These are phyloP conservation scores for Spiraea crenata DNA, from an alignment of 331 rosid genomes.

Conservation along the genomic window DNA sequence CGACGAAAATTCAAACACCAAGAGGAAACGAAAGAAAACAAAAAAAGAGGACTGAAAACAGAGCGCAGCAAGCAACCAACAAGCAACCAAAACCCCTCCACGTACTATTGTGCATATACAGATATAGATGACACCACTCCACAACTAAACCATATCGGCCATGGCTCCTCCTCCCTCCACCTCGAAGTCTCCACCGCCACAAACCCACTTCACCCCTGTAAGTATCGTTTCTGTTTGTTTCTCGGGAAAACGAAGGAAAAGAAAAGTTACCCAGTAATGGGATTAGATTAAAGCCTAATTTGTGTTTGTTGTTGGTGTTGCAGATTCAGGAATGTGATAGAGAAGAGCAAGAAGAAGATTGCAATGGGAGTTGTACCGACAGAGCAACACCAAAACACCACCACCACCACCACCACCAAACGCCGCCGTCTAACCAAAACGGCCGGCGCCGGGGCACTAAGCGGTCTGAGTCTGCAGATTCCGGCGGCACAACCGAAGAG, in stretches of 20 bases:
- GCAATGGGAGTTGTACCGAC: conserved; percentile 16
- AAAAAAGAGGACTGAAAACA: conserved; percentile 11
- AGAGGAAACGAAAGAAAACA: conserved; percentile 17
- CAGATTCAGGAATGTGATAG: conserved; percentile 66
- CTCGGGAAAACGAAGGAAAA: background rate
- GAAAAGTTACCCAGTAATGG: background rate
- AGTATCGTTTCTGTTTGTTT: conserved; percentile 24
- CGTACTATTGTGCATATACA: conserved; percentile 3
- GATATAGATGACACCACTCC: background rate
- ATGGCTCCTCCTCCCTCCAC: conserved; percentile 58
- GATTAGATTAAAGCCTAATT: background rate
- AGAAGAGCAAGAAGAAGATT: conserved; percentile 46
- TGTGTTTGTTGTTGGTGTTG: conserved; percentile 13
- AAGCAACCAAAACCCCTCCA: background rate
- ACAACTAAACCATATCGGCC: background rate
- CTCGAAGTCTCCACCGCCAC: conserved; percentile 52
- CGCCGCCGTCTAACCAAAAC: conserved; percentile 33
- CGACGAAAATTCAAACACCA: conserved; percentile 25
- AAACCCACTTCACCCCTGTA: conserved; percentile 65
- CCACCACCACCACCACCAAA: conserved; percentile 50
- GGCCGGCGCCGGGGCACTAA: conserved; percentile 38
- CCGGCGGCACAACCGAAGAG: conserved; percentile 25
- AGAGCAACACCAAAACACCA: background rate
- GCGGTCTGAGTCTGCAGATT: conserved; percentile 33
- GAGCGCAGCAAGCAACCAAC: background rate